These are phyloP conservation scores for Candida fluviatilis DNA, from an alignment of 805 yeast genomes.

Conservation along the genomic window DNA sequence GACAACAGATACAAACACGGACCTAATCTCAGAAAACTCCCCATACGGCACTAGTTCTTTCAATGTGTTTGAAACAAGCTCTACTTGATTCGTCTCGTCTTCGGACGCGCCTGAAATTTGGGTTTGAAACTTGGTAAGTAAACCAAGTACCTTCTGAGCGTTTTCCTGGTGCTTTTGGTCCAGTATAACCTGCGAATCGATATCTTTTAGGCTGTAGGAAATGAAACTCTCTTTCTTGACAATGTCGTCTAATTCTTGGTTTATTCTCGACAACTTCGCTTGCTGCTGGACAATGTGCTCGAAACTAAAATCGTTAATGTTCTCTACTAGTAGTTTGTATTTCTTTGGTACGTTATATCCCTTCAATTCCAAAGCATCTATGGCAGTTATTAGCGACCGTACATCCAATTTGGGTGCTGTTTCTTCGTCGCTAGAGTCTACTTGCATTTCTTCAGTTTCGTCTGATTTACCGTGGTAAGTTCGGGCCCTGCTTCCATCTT, in stretches of 20 bases:
- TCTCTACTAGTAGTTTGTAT: constrained; percentile 1
- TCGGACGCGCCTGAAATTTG: not conserved
- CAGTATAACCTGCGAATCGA: not conserved
- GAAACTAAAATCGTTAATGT: not conserved
- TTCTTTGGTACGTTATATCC: not conserved
- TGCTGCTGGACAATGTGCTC: constrained; percentile 10
- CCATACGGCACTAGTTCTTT: too few species aligned
- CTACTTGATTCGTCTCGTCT: not conserved
- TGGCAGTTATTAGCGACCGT: constrained; percentile 26
- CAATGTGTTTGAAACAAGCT: not conserved
- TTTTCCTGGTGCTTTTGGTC: not conserved
- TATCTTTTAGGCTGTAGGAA: not conserved
- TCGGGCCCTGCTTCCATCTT: constrained; percentile 1
- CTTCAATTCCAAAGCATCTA: constrained; percentile 30
- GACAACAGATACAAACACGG: constrained; percentile 10
- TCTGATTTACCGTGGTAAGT: too few species aligned
- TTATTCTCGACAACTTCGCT: constrained; percentile 11
- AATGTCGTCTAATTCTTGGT: constrained; percentile 13
- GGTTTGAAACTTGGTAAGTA: too few species aligned
- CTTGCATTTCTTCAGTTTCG: constrained; percentile 13
- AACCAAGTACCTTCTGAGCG: too few species aligned
- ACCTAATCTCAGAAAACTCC: constrained; percentile 2
- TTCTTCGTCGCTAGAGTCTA: constrained; percentile 20
- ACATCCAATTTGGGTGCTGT: constrained; percentile 4
- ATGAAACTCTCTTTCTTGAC: constrained; percentile 9